Evolutionary conservation across 345 rosid species (phyloP).

Genomic region (Anastatica hierochuntica): DNA sequence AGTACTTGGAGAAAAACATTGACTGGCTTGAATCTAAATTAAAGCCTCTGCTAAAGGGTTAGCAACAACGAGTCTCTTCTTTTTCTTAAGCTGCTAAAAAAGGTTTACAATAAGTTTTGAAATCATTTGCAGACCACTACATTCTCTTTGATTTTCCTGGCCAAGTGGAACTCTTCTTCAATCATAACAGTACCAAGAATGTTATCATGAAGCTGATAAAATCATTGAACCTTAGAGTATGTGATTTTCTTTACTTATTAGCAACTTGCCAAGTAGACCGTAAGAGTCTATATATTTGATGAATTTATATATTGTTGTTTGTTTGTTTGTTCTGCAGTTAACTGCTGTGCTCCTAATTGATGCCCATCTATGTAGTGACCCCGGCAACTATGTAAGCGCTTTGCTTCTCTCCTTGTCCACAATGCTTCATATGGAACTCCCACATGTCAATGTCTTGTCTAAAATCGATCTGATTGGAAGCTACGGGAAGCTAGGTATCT

Average conservation of each 20-base stretch:
- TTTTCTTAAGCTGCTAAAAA: neutral
- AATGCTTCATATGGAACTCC: slow-evolving; percentile 93
- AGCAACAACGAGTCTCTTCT: neutral
- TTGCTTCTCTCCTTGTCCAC: slow-evolving; percentile 76
- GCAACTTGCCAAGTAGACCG: too few relatives aligned
- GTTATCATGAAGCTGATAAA: slow-evolving; percentile 62
- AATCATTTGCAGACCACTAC: slow-evolving; percentile 69
- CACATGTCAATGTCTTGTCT: slow-evolving; percentile 79
- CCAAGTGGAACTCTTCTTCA: slow-evolving; percentile 88
- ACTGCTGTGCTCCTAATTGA: slow-evolving; percentile 82
- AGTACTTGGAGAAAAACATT: slow-evolving; percentile 76
- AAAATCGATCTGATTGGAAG: slow-evolving; percentile 84
- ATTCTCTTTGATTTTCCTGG: slow-evolving; percentile 96
- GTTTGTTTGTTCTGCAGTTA: slow-evolving; percentile 51
- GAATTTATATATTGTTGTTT: neutral
- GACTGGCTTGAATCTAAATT: slow-evolving; percentile 83
- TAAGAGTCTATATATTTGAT: slow-evolving; percentile 5
- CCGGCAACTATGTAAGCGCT: slow-evolving; percentile 76
- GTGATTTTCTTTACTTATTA: slow-evolving; percentile 5
- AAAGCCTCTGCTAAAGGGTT: slow-evolving; percentile 79
- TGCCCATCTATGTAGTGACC: slow-evolving; percentile 79
- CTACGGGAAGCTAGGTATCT: slow-evolving; percentile 87
- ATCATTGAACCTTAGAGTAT: slow-evolving; percentile 76
- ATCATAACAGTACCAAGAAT: slow-evolving; percentile 68
- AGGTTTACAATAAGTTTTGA: neutral